phyloP scores from a whole-genome alignment of 306 rosid species.

The cucumber (Cucumis sativus) region DNA sequence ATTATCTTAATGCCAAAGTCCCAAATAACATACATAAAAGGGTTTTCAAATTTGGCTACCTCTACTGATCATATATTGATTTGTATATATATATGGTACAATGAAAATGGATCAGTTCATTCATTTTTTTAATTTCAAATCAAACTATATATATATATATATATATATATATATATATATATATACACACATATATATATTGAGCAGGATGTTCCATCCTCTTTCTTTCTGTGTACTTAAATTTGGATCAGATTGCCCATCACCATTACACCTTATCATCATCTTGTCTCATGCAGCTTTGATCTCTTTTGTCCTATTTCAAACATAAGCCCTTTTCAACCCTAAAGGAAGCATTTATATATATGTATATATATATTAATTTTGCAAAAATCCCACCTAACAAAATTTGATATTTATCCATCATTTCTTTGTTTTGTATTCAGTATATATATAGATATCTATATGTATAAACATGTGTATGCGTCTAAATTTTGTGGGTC shows the following conservation, averaged over 20 bases:
- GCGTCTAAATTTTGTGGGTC: not conserved
- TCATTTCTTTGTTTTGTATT: not conserved
- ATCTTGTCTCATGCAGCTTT: slow-evolving; percentile 6
- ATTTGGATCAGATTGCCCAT: slow-evolving; percentile 6
- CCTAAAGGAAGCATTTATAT: not conserved
- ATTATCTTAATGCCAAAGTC: too few relatives aligned
- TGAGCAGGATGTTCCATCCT: not conserved
- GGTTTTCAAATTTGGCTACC: too few relatives aligned
- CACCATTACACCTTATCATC: slow-evolving; percentile 11
- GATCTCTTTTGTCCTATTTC: slow-evolving; percentile 8
- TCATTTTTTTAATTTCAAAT: too few relatives aligned
- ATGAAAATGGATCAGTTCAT: too few relatives aligned
- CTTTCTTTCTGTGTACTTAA: not conserved
- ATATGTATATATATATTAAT: not conserved
- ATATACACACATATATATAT: too few relatives aligned
- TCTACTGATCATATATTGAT: too few relatives aligned
- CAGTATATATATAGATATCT: too few relatives aligned
- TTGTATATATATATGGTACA: too few relatives aligned
- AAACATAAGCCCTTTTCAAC: not conserved
- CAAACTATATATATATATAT: too few relatives aligned
- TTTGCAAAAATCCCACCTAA: not conserved
- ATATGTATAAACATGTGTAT: not conserved
- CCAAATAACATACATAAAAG: too few relatives aligned
- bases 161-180: too few relatives aligned
- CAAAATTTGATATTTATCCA: not conserved